A percentile compares a stretch with the other conserved stretches of the same genome.
These are phyloP conservation scores for Calonectria pauciramosa DNA, from an alignment of 2,329 filamentous ascomycete species.

Conservation along the genomic window DNA sequence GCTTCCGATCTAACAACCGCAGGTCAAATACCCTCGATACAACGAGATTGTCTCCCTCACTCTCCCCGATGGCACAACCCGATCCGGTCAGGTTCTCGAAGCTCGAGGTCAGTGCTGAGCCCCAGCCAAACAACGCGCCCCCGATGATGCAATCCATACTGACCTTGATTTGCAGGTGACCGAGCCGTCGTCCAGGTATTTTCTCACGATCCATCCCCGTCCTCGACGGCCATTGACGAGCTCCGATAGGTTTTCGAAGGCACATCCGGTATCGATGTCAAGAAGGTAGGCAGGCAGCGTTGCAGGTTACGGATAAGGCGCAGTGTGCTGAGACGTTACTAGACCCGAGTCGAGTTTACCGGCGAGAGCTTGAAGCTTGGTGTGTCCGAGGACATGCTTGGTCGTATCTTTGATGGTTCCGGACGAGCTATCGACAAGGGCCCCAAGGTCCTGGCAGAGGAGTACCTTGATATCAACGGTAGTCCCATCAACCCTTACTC, in stretches of 20 bases:
- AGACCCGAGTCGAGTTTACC: conserved; percentile 98
- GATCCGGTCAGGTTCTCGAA: conserved; percentile 96
- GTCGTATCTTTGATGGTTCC: conserved; percentile 98
- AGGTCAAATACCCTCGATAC: conserved; percentile 98
- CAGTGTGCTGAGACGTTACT: conserved; percentile 45
- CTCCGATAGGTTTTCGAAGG: conserved; percentile 89
- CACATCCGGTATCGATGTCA: conserved; percentile 96
- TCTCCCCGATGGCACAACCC: conserved; percentile 92
- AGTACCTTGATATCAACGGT: conserved; percentile 99
- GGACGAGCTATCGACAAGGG: conserved; percentile 99
- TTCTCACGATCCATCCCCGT: conserved; percentile 27
- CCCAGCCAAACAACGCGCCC: conserved; percentile 16
- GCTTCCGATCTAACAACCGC: conserved; percentile 45
- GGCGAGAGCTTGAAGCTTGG: conserved; percentile 98
- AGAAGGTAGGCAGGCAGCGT: conserved; percentile 77
- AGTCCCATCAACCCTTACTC: conserved; percentile 99
- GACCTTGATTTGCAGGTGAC: conserved; percentile 72
- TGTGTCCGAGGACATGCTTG: conserved; percentile 99
- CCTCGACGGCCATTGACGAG: conserved; percentile 41
- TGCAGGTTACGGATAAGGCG: conserved; percentile 9
- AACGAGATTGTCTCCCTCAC: conserved; percentile 99
- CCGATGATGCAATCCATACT: conserved; percentile 34
- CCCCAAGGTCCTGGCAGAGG: conserved; percentile 96
- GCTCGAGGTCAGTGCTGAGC: conserved; percentile 80
- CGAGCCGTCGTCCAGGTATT: conserved; percentile 94